Evolutionary conservation across 805 yeast genomes (phyloP).

Genomic region (Candida pini): DNA sequence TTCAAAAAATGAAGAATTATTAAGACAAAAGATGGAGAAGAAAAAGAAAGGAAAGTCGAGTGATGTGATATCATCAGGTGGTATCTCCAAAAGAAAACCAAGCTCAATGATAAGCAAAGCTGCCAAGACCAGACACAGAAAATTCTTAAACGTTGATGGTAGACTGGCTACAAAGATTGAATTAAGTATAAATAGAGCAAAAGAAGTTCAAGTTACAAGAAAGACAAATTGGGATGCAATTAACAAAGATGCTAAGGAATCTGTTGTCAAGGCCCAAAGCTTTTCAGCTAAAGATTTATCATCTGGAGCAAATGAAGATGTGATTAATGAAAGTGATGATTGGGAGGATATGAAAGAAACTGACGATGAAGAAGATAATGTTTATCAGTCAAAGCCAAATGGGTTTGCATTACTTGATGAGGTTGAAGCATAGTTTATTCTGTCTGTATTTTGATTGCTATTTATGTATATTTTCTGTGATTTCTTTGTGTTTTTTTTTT

Average conservation of each 20-base stretch:
- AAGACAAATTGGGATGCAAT: constrained; percentile 71
- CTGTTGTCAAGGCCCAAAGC: constrained; percentile 12
- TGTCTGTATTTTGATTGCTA: no score
- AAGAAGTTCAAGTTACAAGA: constrained; percentile 53
- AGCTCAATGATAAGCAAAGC: constrained; percentile 23
- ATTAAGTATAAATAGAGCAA: constrained; percentile 60
- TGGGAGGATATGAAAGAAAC: constrained; percentile 21
- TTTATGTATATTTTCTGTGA: no score
- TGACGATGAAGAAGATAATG: constrained; percentile 6
- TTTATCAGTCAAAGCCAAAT: constrained; percentile 14
- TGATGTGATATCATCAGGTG: not conserved
- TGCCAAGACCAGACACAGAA: constrained; percentile 35
- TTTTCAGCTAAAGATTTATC: not conserved
- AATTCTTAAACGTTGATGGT: constrained; percentile 48
- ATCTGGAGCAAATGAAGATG: constrained; percentile 9
- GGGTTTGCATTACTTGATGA: constrained; percentile 22
- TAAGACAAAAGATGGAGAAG: constrained; percentile 50
- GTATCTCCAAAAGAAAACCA: constrained; percentile 20
- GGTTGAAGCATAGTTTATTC: no score
- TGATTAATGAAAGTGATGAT: constrained; percentile 13
- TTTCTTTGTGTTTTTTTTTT: not conserved
- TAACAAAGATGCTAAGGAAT: constrained; percentile 40
- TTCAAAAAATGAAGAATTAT: constrained; percentile 53
- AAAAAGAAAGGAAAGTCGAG: constrained; percentile 17
- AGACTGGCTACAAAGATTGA: constrained; percentile 56